Base-by-base conservation (phyloP, 1,284 basidiomycete genomes). In the Cutaneotrichosporon sp. region DNA sequence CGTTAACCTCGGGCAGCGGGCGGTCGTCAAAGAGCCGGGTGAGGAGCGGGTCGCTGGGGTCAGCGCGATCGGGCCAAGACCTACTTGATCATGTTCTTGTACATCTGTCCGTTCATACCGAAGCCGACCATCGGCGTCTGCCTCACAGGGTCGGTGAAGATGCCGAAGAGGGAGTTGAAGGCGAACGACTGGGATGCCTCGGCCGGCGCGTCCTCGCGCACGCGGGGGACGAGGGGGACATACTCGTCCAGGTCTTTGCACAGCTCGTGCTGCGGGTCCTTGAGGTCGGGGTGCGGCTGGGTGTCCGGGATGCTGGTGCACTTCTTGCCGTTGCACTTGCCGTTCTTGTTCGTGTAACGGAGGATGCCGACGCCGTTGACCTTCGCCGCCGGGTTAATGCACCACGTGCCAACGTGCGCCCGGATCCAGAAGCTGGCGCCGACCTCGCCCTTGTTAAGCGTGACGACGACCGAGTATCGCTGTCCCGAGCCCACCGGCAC, bases 351-450 rank as follows among this genome's bases (percentile, higher is more conserved):
- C 4, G 54, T 45, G 55, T 57, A 60, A 6, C 58, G 62, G 3
- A 64, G 33, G 50, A 60, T 51, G 4, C 42, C 55, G 7, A 18
- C 4, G n/a, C 34, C 45, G 24, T 20, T 25, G 36, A 54, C 59
- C 7, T 11, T 33, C 2, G 22, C 5, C 18, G 33, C n/a, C 2
- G 60, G 55, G 55, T 57, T 57, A 20, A 54, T 52, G 43, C 60
- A 61, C 20, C 29, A 53, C 7, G 60, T 67, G 50, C 68, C 72
- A 16, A 67, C 63, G 29, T 59, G 58, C 1, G 72, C 66, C 16
- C 79, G 68, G 16, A 80, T 62, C 67, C 69, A 79, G 63, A 73
- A 79, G 9, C 66, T 59, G 47, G 69, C 67, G 3, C 71, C 70
- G 9, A 31, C 56, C 1, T 34, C 46, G 43, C 76, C 71, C 31